Conservation (phyloP, 306 rosid genomes). For the Canavalia gladiata region DNA sequence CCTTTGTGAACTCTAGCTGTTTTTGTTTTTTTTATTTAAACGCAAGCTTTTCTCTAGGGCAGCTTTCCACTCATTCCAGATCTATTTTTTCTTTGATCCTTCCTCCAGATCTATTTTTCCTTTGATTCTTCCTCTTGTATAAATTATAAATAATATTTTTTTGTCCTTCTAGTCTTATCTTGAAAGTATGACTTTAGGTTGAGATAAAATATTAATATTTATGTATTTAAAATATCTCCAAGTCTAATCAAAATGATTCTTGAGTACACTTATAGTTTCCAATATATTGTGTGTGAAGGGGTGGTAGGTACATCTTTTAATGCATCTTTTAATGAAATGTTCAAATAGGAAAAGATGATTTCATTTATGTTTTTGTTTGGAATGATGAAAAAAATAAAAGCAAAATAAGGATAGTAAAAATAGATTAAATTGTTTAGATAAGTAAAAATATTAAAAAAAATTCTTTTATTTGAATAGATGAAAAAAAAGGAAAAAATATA, state of each 20-base stretch:
- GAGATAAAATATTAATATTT: slow-evolving; percentile 8
- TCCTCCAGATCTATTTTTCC: not conserved
- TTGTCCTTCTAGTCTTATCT: not conserved
- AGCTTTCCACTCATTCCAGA: slow-evolving; percentile 8
- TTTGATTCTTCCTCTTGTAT: not conserved
- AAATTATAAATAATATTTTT: too few species aligned
- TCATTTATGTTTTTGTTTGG: too few species aligned
- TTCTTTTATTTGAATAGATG: too few species aligned
- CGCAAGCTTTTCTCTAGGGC: slow-evolving; percentile 13
- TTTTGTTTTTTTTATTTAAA: not conserved
- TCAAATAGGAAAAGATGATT: too few species aligned
- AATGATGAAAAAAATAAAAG: too few species aligned
- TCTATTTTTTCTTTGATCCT: not conserved
- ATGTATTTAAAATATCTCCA: not conserved
- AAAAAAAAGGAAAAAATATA: too few species aligned
- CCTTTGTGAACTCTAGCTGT: not conserved
- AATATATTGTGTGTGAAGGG: not conserved
- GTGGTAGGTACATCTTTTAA: too few species aligned
- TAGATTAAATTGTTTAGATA: too few species aligned
- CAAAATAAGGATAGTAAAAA: too few species aligned
- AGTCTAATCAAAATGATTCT: not conserved
- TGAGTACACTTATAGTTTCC: not conserved
- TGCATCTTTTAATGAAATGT: too few species aligned
- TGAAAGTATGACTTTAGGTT: not conserved
- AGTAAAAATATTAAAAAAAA: too few species aligned